Conservation (phyloP, 2,329 filamentous ascomycete genomes). For the Aureobasidium uvarum region DNA sequence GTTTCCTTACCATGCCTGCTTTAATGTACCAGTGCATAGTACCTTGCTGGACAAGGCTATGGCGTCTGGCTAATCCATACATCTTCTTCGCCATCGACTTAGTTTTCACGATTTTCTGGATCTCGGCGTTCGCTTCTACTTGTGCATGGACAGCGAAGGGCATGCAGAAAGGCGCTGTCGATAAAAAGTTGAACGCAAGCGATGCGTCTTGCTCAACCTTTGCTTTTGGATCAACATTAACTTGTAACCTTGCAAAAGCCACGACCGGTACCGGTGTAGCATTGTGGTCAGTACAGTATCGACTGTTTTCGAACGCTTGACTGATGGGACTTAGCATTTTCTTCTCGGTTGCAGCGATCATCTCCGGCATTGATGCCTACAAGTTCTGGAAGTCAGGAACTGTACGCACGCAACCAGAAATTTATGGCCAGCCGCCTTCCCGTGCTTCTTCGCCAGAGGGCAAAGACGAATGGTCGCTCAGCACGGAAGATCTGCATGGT, state of each 20-base stretch:
- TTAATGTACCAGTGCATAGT: constrained; percentile 23
- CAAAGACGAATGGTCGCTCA: constrained; percentile 15
- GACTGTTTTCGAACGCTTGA: neutral
- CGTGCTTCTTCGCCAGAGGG: constrained; percentile 14
- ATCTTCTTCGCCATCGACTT: neutral
- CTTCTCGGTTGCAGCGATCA: constrained; percentile 1
- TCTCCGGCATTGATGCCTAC: constrained; percentile 3
- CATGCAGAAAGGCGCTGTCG: neutral
- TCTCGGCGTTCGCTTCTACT: constrained; percentile 12
- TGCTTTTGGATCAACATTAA: neutral
- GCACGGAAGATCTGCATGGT: constrained; percentile 7
- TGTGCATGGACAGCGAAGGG: constrained; percentile 10
- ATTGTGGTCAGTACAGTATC: constrained; percentile 2
- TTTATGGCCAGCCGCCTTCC: constrained; percentile 14
- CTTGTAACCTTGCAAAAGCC: constrained; percentile 9
- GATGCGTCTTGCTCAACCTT: constrained; percentile 14
- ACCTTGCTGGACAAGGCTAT: constrained; percentile 24
- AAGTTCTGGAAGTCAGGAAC: constrained; percentile 1
- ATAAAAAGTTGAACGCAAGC: constrained; percentile 1
- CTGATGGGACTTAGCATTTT: constrained; percentile 3
- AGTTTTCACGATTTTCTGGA: constrained; percentile 6
- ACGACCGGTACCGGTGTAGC: constrained; percentile 3
- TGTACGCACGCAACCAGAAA: constrained; percentile 4
- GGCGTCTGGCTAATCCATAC: constrained; percentile 16
- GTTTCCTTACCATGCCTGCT: constrained; percentile 23